Percentiles rank a stretch among this genome's conserved stretches.
Evolutionary conservation across 2,329 filamentous ascomycete species (phyloP).

Genomic region (Laburnicola sp.): DNA sequence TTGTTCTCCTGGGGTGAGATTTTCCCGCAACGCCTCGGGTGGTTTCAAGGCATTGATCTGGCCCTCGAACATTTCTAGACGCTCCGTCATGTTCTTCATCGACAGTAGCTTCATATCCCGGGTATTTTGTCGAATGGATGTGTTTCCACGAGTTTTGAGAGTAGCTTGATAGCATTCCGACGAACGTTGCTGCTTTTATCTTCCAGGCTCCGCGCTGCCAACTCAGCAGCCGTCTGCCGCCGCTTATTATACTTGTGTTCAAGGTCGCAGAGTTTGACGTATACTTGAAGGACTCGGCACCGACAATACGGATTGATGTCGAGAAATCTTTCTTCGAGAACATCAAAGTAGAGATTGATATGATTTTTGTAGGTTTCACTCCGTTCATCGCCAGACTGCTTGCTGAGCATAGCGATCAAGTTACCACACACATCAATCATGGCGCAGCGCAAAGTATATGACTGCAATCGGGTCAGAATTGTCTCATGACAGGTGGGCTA

Average conservation of each 20-base stretch:
- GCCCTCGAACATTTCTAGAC: conserved; percentile 78
- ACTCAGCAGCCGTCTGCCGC: conserved; percentile 81
- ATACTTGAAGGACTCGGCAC: conserved; percentile 89
- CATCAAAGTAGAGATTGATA: conserved; percentile 95
- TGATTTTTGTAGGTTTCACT: conserved; percentile 93
- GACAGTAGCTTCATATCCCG: conserved; percentile 74
- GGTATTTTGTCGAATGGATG: conserved; percentile 72
- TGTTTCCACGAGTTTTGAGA: conserved; percentile 85
- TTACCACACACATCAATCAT: conserved; percentile 98
- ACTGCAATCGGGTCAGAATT: conserved; percentile 53
- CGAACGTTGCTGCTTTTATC: conserved; percentile 98
- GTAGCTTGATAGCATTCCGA: conserved; percentile 89
- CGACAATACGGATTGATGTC: conserved; percentile 97
- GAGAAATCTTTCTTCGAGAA: conserved; percentile 91
- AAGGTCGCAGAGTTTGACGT: conserved; percentile 87
- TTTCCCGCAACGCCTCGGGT: conserved; percentile 73
- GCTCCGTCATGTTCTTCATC: conserved; percentile 79
- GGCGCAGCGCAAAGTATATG: conserved; percentile 89
- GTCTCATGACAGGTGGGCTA: neutral
- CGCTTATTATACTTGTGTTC: conserved; percentile 89
- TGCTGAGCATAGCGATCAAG: conserved; percentile 86
- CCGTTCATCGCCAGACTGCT: conserved; percentile 74
- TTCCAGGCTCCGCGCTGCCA: conserved; percentile 85
- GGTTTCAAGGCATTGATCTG: conserved; percentile 82
- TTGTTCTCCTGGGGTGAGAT: conserved; percentile 61